Evolutionary conservation across 805 yeast genomes (phyloP).

Genomic region (Jamesozyma piceae): DNA sequence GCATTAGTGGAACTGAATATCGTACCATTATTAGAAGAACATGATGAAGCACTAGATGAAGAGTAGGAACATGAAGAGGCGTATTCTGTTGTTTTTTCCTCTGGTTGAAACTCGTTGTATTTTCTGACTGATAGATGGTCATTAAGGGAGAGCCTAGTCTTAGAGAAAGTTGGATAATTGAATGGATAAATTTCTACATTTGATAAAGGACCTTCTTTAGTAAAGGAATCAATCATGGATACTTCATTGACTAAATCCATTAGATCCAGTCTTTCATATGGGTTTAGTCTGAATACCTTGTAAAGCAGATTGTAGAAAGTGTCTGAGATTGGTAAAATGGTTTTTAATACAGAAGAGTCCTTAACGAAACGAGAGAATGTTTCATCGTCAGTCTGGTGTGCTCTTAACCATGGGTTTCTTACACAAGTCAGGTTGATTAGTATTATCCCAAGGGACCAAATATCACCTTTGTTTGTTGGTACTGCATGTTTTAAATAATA

Average conservation of each 20-base stretch:
- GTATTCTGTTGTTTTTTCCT: background rate
- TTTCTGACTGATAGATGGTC: background rate
- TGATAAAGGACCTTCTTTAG: slow-evolving; percentile 22
- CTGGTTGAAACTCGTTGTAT: background rate
- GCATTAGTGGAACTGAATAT: background rate
- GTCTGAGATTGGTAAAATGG: slow-evolving; percentile 63
- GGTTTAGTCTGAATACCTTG: slow-evolving; percentile 27
- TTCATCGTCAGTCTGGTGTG: slow-evolving; percentile 48
- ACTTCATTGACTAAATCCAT: slow-evolving; percentile 17
- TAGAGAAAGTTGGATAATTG: background rate
- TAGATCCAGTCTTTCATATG: slow-evolving; percentile 27
- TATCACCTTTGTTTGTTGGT: slow-evolving; percentile 71
- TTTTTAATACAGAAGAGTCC: slow-evolving; percentile 45
- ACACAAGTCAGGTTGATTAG: slow-evolving; percentile 72
- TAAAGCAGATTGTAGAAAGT: slow-evolving; percentile 47
- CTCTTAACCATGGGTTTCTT: slow-evolving; percentile 86
- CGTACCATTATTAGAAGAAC: background rate
- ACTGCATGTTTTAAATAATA: slow-evolving; percentile 6
- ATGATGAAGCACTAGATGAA: background rate
- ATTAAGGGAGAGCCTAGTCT: background rate
- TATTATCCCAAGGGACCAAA: slow-evolving; percentile 81
- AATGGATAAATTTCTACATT: slow-evolving; percentile 8
- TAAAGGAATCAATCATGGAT: slow-evolving; percentile 20
- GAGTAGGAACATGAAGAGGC: background rate
- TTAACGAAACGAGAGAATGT: slow-evolving; percentile 57